Evolutionary conservation across 768 basidiomycete genomes (phyloP), one percentile per base, ranked within the genome.

Genomic region (Rhizopogon sp.): DNA sequence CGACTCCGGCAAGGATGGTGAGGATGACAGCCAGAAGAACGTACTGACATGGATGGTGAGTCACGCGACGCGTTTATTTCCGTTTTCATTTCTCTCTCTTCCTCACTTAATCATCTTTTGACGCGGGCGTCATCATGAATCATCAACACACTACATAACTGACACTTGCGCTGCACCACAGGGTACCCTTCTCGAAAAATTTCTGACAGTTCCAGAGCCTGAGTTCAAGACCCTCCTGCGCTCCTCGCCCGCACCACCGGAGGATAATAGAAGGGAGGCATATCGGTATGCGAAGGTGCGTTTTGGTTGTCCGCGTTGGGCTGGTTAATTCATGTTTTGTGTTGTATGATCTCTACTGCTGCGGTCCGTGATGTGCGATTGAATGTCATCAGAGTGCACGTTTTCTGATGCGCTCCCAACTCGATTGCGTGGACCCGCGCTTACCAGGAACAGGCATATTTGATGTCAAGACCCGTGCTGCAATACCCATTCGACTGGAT

Each of bases 391-490:
- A 6, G 47, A 49, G 47, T 9, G 59, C 69, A 5, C 66, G 66
- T 13, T 85, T 97, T 58, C 74, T 98, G 25, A 93, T 98, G 88
- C 89, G 96, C 13, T 96, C 95, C 0, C 96, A 99, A 67, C 79
- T 99, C 6, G 96, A 99, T 65, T 93, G 94, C 60, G 72, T 83
- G 1, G 90, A 98, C 63, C 61, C 71, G 11, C 79, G 89, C 42
- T 72, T 98, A 31, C 95, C 95, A 4, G 94, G 93, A 1, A 87
- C 85, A 0, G 93, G 93, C 29, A 85, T 95, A 1, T 99, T 99
- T 62, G 96, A 99, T 66, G 85, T 98, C 71, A 99, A 99, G 71
- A 98, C 96, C 0, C 82, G 96, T 45, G 94, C 93, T 0, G 88
- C 85, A 33, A 69, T 92, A 25, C 83, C 90, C 0, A 85, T 98